A percentile compares a stretch with the other conserved stretches of the same genome.
Evolutionary conservation across 2,329 filamentous ascomycete genomes (phyloP).

Genomic region (Xylaria arbuscula): DNA sequence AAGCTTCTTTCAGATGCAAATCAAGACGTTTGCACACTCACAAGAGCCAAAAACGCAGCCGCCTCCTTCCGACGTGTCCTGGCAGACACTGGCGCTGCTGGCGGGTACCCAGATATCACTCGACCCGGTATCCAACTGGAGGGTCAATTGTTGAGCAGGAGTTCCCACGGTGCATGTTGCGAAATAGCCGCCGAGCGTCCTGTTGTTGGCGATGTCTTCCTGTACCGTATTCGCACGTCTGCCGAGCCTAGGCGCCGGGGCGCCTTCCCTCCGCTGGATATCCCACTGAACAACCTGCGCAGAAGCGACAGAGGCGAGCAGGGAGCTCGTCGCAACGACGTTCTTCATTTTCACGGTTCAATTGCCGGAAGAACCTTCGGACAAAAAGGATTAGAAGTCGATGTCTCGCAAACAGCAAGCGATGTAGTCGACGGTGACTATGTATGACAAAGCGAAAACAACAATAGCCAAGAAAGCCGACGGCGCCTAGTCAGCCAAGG

Average conservation of each 20-base stretch:
- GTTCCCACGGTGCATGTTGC: slow-evolving; percentile 67
- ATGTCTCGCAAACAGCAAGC: not conserved
- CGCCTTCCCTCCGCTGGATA: slow-evolving; percentile 54
- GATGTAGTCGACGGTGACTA: not conserved
- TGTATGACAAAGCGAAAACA: not conserved
- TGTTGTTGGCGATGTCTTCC: slow-evolving; percentile 59
- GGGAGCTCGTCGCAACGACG: slow-evolving; percentile 45
- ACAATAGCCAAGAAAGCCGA: not conserved
- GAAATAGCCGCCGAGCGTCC: slow-evolving; percentile 64
- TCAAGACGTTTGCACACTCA: slow-evolving; percentile 48
- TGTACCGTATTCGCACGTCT: slow-evolving; percentile 56
- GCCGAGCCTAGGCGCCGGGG: slow-evolving; percentile 46
- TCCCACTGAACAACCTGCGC: slow-evolving; percentile 60
- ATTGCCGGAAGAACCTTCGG: not conserved
- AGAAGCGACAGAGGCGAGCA: slow-evolving; percentile 46
- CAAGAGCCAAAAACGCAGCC: slow-evolving; percentile 60
- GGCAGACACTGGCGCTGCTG: slow-evolving; percentile 55
- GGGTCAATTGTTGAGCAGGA: slow-evolving; percentile 64
- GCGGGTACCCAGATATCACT: slow-evolving; percentile 72
- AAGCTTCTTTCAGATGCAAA: too few species aligned
- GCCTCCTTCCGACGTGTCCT: slow-evolving; percentile 43
- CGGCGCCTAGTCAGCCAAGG: slow-evolving; percentile 1
- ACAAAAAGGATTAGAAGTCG: not conserved
- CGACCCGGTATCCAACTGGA: slow-evolving; percentile 74
- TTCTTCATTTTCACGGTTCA: slow-evolving; percentile 42